Conservation (phyloP, 176 grass and related monocot genomes). For the Cenchrus purpureus region DNA sequence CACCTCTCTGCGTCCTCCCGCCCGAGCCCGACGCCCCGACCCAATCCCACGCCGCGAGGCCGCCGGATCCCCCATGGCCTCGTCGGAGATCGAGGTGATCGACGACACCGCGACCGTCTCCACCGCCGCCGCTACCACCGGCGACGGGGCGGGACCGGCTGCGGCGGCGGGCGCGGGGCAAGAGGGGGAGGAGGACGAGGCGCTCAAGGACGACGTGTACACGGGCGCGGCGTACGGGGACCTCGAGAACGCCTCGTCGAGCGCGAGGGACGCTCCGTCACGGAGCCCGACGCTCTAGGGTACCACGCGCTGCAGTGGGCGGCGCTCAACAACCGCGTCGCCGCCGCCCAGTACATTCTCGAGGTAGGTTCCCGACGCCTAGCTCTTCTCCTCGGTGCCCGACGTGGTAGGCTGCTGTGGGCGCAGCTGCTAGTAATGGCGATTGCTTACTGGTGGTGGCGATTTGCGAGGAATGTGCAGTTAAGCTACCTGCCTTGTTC, state of each 20-base stretch:
- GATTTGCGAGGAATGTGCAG: slow-evolving; percentile 9
- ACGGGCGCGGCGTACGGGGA: slow-evolving; percentile 86
- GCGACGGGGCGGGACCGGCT: not conserved
- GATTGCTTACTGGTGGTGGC: not conserved
- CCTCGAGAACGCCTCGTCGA: slow-evolving; percentile 87
- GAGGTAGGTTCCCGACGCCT: slow-evolving; percentile 47
- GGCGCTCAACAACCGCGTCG: slow-evolving; percentile 91
- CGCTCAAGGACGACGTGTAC: slow-evolving; percentile 90
- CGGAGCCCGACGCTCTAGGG: slow-evolving; percentile 67
- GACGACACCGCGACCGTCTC: slow-evolving; percentile 43
- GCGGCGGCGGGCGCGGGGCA: slow-evolving; percentile 26
- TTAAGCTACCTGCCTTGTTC: not conserved
- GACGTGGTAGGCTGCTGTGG: not conserved
- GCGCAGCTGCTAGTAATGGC: not conserved
- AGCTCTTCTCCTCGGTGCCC: not conserved
- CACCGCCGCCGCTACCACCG: not conserved
- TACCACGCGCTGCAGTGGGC: slow-evolving; percentile 96
- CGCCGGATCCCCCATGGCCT: slow-evolving; percentile 54
- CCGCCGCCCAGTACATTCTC: slow-evolving; percentile 89
- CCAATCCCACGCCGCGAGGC: not conserved
- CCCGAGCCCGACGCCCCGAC: not conserved
- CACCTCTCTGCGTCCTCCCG: slow-evolving; percentile 15
- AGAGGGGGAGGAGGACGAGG: slow-evolving; percentile 45
- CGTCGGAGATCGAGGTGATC: slow-evolving; percentile 73
- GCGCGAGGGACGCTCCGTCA: slow-evolving; percentile 69